A percentile compares a stretch with the other conserved stretches of the same genome.
Evolutionary conservation across 176 grass and related monocot genomes (phyloP).

Genomic region (Melocanna baccifera): DNA sequence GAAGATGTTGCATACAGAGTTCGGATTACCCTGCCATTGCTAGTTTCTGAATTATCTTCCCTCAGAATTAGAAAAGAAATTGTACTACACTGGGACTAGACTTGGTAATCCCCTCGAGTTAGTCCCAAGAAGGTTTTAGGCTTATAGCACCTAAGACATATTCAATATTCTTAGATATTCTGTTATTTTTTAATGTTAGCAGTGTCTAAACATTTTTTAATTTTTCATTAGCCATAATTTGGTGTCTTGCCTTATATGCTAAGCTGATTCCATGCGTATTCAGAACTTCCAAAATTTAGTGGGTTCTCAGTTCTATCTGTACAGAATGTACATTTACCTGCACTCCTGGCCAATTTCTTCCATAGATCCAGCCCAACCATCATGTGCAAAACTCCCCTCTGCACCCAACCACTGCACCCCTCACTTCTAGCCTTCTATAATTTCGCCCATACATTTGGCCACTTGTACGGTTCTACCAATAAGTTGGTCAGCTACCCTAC

Average conservation of each 20-base stretch:
- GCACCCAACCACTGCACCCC: neutral
- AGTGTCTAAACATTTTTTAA: neutral
- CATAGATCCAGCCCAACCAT: neutral
- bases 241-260: neutral
- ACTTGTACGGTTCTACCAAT: neutral
- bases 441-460: neutral
- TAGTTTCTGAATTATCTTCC: neutral
- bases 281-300: neutral
- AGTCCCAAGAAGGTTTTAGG: neutral
- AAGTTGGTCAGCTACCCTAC: neutral
- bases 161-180: neutral
- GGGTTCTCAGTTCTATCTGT: neutral
- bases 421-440: neutral
- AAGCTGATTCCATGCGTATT: neutral
- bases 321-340: neutral
- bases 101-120: neutral
- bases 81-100: neutral
- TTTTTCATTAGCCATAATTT: neutral
- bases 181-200: neutral
- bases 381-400: neutral
- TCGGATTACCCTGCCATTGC: no score
- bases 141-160: neutral
- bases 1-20: no score
- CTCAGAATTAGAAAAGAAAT: neutral
- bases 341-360: neutral